Evolutionary conservation across 2,329 filamentous ascomycete species (phyloP).

Genomic region (Sphaerulina vaccinii): DNA sequence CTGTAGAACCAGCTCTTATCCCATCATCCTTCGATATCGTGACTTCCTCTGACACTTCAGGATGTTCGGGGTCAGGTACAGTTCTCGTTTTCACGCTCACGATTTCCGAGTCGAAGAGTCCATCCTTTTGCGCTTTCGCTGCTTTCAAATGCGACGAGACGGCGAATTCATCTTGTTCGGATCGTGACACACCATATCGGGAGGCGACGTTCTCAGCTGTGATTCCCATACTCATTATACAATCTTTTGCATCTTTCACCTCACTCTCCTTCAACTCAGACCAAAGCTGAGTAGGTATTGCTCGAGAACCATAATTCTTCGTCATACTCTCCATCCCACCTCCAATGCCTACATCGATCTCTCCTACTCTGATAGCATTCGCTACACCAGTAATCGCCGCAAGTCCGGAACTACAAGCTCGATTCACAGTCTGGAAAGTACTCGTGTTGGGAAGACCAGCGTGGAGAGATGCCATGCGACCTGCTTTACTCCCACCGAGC

Average conservation of each 20-base stretch:
- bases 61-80: slow-evolving; percentile 59
- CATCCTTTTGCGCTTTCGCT: slow-evolving; percentile 64
- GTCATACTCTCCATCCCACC: slow-evolving; percentile 98
- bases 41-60: slow-evolving; percentile 54
- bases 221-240: slow-evolving; percentile 90
- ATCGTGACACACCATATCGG: slow-evolving; percentile 69
- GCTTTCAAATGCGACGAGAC: slow-evolving; percentile 72
- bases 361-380: slow-evolving; percentile 70
- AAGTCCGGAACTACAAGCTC: slow-evolving; percentile 77
- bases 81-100: slow-evolving; percentile 73
- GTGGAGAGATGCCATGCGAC: slow-evolving; percentile 86
- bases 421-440: slow-evolving; percentile 81
- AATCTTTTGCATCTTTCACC: slow-evolving; percentile 69
- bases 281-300: slow-evolving; percentile 78
- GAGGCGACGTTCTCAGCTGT: slow-evolving; percentile 85
- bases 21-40: slow-evolving; percentile 79
- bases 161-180: slow-evolving; percentile 82
- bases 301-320: slow-evolving; percentile 77
- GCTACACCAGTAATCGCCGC: slow-evolving; percentile 74
- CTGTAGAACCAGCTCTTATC: slow-evolving; percentile 65
- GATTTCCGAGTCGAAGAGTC: slow-evolving; percentile 75
- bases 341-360: slow-evolving; percentile 72
- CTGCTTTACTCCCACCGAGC: slow-evolving; percentile 85
- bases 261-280: no score
- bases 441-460: slow-evolving; percentile 72